Conservation (phyloP, 768 basidiomycete genomes). For the Piloderma croceum region DNA sequence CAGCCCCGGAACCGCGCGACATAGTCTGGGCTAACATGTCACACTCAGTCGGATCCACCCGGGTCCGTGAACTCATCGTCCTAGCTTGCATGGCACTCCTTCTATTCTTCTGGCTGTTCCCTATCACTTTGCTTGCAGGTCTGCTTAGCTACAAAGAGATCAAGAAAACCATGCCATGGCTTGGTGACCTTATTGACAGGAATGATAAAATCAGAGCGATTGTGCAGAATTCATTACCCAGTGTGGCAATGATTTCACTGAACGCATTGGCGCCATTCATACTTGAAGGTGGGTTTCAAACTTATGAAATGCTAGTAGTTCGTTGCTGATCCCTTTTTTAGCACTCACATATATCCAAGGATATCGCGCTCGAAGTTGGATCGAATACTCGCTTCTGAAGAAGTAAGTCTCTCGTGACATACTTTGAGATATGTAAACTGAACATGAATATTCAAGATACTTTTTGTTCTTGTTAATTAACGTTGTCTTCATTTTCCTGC, state of each 20-base stretch:
- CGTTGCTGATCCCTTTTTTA: constrained; percentile 12
- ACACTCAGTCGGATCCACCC: constrained; percentile 50
- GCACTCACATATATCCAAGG: constrained; percentile 88
- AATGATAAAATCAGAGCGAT: constrained; percentile 78
- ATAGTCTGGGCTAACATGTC: constrained; percentile 92
- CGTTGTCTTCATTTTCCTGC: constrained; percentile 90
- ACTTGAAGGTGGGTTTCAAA: constrained; percentile 60
- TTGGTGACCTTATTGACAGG: constrained; percentile 77
- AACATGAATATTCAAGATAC: constrained; percentile 50
- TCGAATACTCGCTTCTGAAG: constrained; percentile 87
- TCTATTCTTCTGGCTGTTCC: constrained; percentile 89
- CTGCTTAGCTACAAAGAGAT: constrained; percentile 92
- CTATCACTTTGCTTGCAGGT: constrained; percentile 81
- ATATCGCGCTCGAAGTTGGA: constrained; percentile 82
- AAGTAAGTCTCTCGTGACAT: constrained; percentile 81
- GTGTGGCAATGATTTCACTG: constrained; percentile 82
- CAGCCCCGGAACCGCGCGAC: constrained; percentile 92
- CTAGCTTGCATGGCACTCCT: constrained; percentile 63
- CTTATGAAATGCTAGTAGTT: constrained; percentile 1
- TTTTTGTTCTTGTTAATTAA: constrained; percentile 89
- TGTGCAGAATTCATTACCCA: constrained; percentile 92
- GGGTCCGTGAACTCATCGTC: constrained; percentile 68
- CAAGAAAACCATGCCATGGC: constrained; percentile 83
- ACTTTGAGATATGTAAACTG: neutral
- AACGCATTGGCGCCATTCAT: constrained; percentile 88